phyloP scores from a whole-genome alignment of 1,284 basidiomycete species.

The Paramarasmius palmivorus region DNA sequence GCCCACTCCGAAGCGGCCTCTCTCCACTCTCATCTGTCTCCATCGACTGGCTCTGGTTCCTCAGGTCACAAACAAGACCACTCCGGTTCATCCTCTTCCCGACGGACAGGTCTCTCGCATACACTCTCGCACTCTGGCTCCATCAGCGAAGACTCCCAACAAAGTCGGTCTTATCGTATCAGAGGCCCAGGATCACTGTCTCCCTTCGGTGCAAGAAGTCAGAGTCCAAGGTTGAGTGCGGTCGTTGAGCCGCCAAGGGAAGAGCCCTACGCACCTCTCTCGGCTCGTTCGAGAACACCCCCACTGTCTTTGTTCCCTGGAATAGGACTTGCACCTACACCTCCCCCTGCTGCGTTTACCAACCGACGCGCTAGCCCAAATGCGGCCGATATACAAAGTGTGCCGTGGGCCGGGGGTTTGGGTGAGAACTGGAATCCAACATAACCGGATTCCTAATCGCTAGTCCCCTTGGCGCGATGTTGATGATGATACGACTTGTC shows the following conservation, averaged over 20 bases:
- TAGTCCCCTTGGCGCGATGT: not conserved
- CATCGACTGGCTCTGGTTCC: slow-evolving; percentile 50
- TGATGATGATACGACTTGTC: not conserved
- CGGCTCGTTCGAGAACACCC: slow-evolving; percentile 23
- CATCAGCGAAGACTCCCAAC: not conserved
- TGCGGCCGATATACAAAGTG: slow-evolving; percentile 18
- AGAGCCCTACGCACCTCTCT: not conserved
- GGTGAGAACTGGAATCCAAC: slow-evolving; percentile 30
- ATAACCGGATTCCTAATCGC: slow-evolving; percentile 6
- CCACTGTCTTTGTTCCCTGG: slow-evolving; percentile 25
- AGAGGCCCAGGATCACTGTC: not conserved
- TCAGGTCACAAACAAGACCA: slow-evolving; percentile 40
- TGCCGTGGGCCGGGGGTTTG: slow-evolving; percentile 37
- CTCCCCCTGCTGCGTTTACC: not conserved
- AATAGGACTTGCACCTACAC: not conserved
- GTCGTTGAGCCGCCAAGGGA: not conserved
- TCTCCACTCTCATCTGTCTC: slow-evolving; percentile 59
- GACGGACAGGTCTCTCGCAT: slow-evolving; percentile 45
- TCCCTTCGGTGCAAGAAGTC: not conserved
- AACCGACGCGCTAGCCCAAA: slow-evolving; percentile 4
- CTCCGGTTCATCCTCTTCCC: slow-evolving; percentile 48
- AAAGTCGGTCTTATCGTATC: slow-evolving; percentile 18
- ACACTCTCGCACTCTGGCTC: slow-evolving; percentile 23
- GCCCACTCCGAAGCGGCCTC: slow-evolving; percentile 57
- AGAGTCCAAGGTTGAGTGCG: not conserved